phyloP scores from a whole-genome alignment of 1,284 basidiomycete genomes.

The Erythrobasidium hasegawianum region DNA sequence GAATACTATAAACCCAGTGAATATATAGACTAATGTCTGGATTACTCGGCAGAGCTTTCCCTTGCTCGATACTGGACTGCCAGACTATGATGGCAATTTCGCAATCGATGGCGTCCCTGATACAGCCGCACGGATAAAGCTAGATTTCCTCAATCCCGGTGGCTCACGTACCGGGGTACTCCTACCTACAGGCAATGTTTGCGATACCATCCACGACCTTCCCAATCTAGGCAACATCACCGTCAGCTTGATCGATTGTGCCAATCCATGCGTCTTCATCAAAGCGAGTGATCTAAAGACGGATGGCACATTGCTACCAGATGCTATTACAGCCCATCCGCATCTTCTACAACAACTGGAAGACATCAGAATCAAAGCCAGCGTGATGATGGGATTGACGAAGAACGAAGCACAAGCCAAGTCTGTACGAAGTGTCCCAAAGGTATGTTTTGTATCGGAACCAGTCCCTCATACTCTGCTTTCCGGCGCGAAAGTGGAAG shows the following conservation, averaged over 20 bases:
- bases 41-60: background rate
- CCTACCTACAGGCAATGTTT: slow-evolving; percentile 59
- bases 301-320: slow-evolving; percentile 43
- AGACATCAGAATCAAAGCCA: slow-evolving; percentile 61
- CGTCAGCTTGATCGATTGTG: slow-evolving; percentile 64
- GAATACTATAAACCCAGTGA: too few relatives aligned
- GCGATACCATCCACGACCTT: slow-evolving; percentile 51
- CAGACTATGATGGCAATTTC: slow-evolving; percentile 14
- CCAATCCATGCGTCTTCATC: slow-evolving; percentile 68
- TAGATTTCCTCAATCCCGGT: slow-evolving; percentile 63
- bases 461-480: slow-evolving; percentile 42
- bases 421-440: slow-evolving; percentile 56
- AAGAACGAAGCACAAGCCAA: slow-evolving; percentile 54
- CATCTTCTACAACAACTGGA: background rate
- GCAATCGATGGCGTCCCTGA: slow-evolving; percentile 65
- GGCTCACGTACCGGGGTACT: slow-evolving; percentile 67
- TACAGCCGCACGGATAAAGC: slow-evolving; percentile 60
- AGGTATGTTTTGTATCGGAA: slow-evolving; percentile 60
- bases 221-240: slow-evolving; percentile 45
- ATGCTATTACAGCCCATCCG: slow-evolving; percentile 45
- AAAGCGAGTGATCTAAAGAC: slow-evolving; percentile 52
- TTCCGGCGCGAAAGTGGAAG: slow-evolving; percentile 35
- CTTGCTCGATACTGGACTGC: background rate
- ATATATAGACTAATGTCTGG: slow-evolving; percentile 50
- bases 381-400: slow-evolving; percentile 62